Evolutionary conservation across 768 basidiomycete genomes (phyloP), one percentile per base, ranked within the genome.

Genomic region (Lactarius sp.): DNA sequence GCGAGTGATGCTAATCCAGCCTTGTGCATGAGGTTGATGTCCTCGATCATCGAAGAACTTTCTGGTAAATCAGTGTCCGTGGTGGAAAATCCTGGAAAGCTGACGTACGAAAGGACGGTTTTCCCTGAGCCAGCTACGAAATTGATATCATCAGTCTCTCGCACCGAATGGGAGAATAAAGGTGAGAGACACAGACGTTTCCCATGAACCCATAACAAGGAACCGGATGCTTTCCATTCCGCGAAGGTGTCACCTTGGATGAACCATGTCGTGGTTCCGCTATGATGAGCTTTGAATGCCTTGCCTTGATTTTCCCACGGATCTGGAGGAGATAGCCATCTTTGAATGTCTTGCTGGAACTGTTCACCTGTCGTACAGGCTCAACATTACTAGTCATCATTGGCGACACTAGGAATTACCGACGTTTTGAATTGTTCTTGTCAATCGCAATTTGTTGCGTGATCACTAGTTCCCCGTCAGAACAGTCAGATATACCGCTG

Each of bases 41-140:
- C 47, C 10, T 49, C 47, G 8, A 49, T 27, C 22, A 49, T 49
- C 22, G 47, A 3, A 13, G 47, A 49, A 13, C 47, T 49, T 49
- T 22, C 27, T 22, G 12, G 27, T 49, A 49, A 49, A 49, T 49
- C 22, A 49, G 47, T 13, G 27, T 16, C 22, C 20, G 47, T 12
- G 13, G 8, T 2, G 47, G 14, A 10, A 34, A 7, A 52, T 52
- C 34, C 9, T 7, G 16, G 6, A 33, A n/a, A 34, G 6, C 6
- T 16, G 13, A 33, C 51, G 7, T 37, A 34, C 57, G 20, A 4
- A 16, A 36, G 20, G 47, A 49, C 5, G 12, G 6, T 49, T 22
- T 49, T 49, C 22, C 47, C 47, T 20, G 47, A 49, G 7, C 57
- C 57, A 2, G 57, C 57, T 59, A 59, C 22, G 14, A 39, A 59